These are phyloP conservation scores for Penicillium sp. DNA, from an alignment of 2,329 filamentous ascomycete genomes.

Conservation along the genomic window DNA sequence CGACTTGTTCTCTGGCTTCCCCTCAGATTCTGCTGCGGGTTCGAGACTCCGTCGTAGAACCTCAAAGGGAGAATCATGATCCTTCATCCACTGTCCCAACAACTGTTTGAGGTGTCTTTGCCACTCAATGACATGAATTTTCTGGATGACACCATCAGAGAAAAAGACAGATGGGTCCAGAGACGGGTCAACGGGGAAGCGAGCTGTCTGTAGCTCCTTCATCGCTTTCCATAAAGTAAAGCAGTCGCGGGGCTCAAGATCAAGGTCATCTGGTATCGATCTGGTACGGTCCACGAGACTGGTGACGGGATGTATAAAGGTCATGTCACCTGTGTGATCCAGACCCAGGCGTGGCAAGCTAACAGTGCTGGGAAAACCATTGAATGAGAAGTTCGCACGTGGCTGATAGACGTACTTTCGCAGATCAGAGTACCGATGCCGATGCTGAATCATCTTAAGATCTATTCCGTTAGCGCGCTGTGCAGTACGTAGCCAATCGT, in stretches of 20 bases:
- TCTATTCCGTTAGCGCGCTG: constrained; percentile 62
- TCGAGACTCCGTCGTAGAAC: constrained; percentile 49
- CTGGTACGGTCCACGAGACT: constrained; percentile 59
- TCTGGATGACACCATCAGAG: constrained; percentile 55
- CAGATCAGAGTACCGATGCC: constrained; percentile 69
- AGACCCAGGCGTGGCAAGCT: constrained; percentile 42
- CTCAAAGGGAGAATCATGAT: constrained; percentile 52
- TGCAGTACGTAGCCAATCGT: constrained; percentile 61
- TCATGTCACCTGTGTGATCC: constrained; percentile 50
- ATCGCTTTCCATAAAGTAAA: constrained; percentile 63
- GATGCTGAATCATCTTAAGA: constrained; percentile 65
- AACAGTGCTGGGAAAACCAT: constrained; percentile 44
- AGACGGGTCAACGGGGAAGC: constrained; percentile 45
- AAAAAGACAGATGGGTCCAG: constrained; percentile 30
- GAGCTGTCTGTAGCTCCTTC: constrained; percentile 52
- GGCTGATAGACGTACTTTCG: constrained; percentile 68
- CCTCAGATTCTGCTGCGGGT: neutral
- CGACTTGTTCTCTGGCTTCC: neutral
- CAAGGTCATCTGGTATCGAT: constrained; percentile 64
- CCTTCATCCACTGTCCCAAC: constrained; percentile 59
- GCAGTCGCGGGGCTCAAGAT: constrained; percentile 68
- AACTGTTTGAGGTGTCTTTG: constrained; percentile 57
- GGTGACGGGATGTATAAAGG: constrained; percentile 63
- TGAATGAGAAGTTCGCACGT: constrained; percentile 49
- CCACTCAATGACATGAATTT: constrained; percentile 65